Conservation (phyloP, 179 eudicot species). For the Spinacia oleracea region DNA sequence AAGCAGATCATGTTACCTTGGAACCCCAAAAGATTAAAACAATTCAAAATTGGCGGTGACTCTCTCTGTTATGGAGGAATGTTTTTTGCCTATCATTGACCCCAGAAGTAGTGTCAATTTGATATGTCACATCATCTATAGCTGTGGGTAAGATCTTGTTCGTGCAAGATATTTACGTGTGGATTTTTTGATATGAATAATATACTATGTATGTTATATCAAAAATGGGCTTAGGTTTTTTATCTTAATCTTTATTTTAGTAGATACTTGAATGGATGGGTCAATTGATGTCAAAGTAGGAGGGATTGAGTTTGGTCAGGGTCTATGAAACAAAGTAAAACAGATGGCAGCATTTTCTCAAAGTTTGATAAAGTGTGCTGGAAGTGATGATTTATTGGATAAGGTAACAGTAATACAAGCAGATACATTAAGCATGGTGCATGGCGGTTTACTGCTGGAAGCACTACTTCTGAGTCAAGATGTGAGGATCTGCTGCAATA, state of each 20-base stretch:
- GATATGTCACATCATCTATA: slow-evolving; percentile 73
- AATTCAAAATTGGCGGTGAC: slow-evolving; percentile 90
- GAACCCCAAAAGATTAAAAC: slow-evolving; percentile 48
- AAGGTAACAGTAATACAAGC: slow-evolving; percentile 79
- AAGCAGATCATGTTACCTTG: slow-evolving; percentile 24
- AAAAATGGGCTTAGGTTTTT: no score
- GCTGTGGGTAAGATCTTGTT: slow-evolving; percentile 71
- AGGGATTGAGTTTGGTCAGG: slow-evolving; percentile 93
- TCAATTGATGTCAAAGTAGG: slow-evolving; percentile 91
- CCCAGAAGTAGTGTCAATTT: slow-evolving; percentile 71
- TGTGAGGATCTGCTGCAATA: slow-evolving; percentile 77
- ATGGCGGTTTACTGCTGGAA: slow-evolving; percentile 87
- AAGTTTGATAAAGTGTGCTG: slow-evolving; percentile 52
- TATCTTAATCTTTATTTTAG: no score
- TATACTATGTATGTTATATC: no score
- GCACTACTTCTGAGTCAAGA: slow-evolving; percentile 90
- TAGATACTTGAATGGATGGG: no score
- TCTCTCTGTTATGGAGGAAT: slow-evolving; percentile 76
- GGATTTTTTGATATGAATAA: no score
- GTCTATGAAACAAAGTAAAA: slow-evolving; percentile 94
- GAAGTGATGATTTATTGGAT: slow-evolving; percentile 56
- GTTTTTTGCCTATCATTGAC: slow-evolving; percentile 86
- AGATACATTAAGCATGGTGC: slow-evolving; percentile 77
- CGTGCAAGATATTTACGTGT: not conserved
- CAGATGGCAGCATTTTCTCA: slow-evolving; percentile 82